A percentile compares a stretch with the other conserved stretches of the same genome.
These are phyloP conservation scores for Phoenix dactylifera DNA, from an alignment of 176 grass and related monocot species.

Conservation along the genomic window DNA sequence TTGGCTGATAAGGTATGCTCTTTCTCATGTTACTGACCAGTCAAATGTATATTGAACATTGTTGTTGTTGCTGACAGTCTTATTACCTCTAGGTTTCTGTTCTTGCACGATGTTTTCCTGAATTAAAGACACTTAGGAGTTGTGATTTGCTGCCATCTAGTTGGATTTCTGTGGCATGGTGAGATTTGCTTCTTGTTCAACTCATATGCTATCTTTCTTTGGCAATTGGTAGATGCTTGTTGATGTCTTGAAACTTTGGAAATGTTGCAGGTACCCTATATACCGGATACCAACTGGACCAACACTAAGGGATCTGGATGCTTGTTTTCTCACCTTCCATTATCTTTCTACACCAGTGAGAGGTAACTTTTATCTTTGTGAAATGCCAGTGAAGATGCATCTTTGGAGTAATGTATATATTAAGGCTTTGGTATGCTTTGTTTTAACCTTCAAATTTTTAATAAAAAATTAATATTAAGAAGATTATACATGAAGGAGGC, in stretches of 20 bases:
- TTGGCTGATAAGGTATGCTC: slow-evolving; percentile 39
- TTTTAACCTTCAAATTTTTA: too few species aligned
- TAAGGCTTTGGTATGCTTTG: too few species aligned
- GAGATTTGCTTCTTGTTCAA: not conserved
- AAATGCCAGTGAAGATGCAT: not conserved
- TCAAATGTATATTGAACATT: not conserved
- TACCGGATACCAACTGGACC: slow-evolving; percentile 44
- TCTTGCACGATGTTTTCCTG: slow-evolving; percentile 33
- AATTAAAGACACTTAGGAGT: slow-evolving; percentile 32
- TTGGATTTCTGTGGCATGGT: slow-evolving; percentile 53
- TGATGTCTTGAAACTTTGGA: not conserved
- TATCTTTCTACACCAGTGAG: slow-evolving; percentile 22
- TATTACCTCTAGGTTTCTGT: slow-evolving; percentile 24
- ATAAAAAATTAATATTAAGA: too few species aligned
- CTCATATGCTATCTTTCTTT: not conserved
- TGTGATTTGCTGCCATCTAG: slow-evolving; percentile 35
- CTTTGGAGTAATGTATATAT: too few species aligned
- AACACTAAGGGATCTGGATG: slow-evolving; percentile 43
- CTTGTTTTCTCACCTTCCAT: slow-evolving; percentile 56
- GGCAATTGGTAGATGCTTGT: not conserved
- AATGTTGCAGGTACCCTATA: slow-evolving; percentile 45
- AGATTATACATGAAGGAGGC: too few species aligned
- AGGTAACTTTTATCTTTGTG: not conserved
- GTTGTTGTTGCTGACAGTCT: slow-evolving; percentile 3
- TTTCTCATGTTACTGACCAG: not conserved